Base-by-base conservation (phyloP, 202 grass and related monocot species). In the Eragrostis tef region DNA sequence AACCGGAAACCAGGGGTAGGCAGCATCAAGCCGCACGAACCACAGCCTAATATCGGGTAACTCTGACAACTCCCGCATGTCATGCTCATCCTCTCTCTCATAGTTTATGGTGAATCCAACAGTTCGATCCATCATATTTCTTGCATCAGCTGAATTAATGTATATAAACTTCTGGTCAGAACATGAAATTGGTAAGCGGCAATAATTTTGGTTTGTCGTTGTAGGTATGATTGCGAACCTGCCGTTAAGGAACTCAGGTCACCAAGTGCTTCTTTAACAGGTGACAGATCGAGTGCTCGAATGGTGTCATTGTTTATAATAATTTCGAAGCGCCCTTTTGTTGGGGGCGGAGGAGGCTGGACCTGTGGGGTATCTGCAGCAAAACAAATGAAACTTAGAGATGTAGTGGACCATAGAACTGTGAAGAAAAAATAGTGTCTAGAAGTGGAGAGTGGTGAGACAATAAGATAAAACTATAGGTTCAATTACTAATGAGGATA, bases 91-190 rank as follows among this genome's bases (percentile, higher is more conserved):
- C 26, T 97, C 92, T 50, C 92, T 97, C 86, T 92, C 86, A 1
- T 97, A 97, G 67, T 89, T 92, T 65, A 97, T 97, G 20, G 90
- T 97, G 71, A 97, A 92, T 11, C 94, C 92, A 25, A 97, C 86
- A 11, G 92, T 94, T 77, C 77, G 68, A 11, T 94, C 94, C 86
- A 97, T 21, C 13, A 92, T 45, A 51, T 73, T 82, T 84, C 15
- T 89, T 20, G 90, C 63, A 70, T 91, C 52, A 82, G 79, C 91
- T 97, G 62, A 74, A 88, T 39, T 2, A 70, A 27, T 74, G 46
- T 27, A 19, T 3, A 61, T 9, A 26, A 78, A 25, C 1, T 63
- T 79, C 1, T 26, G 48, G 39, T 80, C 16, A 72, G 19, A 65
- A 0, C 19, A 27, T 75, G 52, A 48, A 22, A 79, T 43, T 45